A percentile compares a stretch with the other conserved stretches of the same genome.
Conservation (phyloP, 345 rosid species). For the Rhodamnia rubescens region DNA sequence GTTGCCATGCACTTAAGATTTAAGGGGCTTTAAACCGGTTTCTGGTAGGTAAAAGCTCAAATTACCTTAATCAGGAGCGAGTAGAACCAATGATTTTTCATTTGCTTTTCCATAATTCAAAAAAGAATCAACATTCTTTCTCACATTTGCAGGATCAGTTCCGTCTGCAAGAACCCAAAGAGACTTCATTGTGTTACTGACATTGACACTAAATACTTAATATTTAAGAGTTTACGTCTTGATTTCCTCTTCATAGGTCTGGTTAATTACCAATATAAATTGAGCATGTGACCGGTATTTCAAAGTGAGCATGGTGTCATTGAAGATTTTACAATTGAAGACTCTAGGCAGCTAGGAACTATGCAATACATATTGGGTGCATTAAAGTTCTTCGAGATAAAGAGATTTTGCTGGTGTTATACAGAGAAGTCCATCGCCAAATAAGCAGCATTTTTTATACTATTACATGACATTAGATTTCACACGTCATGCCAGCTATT, state of each 20-base stretch:
- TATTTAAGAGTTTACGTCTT: not conserved
- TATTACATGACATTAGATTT: not conserved
- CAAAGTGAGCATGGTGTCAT: not conserved
- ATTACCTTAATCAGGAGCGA: conserved; percentile 22
- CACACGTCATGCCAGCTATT: not conserved
- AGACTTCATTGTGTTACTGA: not conserved
- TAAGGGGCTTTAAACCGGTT: not conserved
- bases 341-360: not conserved
- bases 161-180: conserved; percentile 23
- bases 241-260: not conserved
- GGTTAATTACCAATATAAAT: not conserved
- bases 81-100: conserved; percentile 24
- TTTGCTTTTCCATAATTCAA: conserved; percentile 32
- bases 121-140: conserved; percentile 16
- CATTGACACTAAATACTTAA: not conserved
- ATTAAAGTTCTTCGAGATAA: not conserved
- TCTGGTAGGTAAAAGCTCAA: not conserved
- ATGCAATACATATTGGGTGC: not conserved
- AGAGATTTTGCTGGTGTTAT: not conserved
- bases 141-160: conserved; percentile 18
- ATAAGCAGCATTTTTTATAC: not conserved
- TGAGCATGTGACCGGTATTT: not conserved
- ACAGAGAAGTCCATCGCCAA: not conserved
- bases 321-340: not conserved
- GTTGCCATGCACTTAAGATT: not conserved